Percentiles rank a stretch among this genome's conserved stretches.
These are phyloP conservation scores for Rhododendron kiyosumense DNA, from an alignment of 148 eudicot species.

Conservation along the genomic window DNA sequence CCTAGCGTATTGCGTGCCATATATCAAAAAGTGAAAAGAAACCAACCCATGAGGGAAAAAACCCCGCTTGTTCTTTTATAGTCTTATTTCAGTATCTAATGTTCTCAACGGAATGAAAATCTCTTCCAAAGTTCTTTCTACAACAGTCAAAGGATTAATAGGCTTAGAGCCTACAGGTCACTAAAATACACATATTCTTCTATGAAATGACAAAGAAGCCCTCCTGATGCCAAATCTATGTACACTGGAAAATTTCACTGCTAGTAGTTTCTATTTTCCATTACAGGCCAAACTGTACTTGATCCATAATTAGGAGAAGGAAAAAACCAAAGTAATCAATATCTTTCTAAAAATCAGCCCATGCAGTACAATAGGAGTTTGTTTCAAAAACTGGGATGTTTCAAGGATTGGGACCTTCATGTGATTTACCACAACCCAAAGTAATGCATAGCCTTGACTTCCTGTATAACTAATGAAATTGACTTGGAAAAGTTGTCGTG, in stretches of 20 bases:
- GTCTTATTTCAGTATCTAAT: not conserved
- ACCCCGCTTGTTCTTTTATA: not conserved
- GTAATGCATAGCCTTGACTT: not conserved
- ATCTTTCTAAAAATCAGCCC: not conserved
- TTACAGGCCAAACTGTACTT: not conserved
- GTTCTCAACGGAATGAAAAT: not conserved
- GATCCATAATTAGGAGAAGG: not conserved
- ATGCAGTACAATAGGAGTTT: not conserved
- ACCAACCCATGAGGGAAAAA: not conserved
- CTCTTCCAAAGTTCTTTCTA: not conserved
- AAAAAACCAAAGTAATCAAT: not conserved
- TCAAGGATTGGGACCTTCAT: not conserved
- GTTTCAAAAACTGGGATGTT: not conserved
- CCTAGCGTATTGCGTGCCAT: not conserved
- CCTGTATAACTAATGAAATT: not conserved
- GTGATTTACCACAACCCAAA: not conserved
- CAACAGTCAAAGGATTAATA: not conserved
- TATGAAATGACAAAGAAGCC: not conserved
- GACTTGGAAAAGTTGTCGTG: not conserved
- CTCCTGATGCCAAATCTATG: not conserved
- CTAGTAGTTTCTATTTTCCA: constrained; percentile 6
- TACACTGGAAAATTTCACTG: not conserved
- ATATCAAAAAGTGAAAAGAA: not conserved
- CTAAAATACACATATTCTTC: not conserved
- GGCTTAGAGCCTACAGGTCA: not conserved